phyloP scores from a whole-genome alignment of 176 grass and related monocot species.

The Paspalum vaginatum region DNA sequence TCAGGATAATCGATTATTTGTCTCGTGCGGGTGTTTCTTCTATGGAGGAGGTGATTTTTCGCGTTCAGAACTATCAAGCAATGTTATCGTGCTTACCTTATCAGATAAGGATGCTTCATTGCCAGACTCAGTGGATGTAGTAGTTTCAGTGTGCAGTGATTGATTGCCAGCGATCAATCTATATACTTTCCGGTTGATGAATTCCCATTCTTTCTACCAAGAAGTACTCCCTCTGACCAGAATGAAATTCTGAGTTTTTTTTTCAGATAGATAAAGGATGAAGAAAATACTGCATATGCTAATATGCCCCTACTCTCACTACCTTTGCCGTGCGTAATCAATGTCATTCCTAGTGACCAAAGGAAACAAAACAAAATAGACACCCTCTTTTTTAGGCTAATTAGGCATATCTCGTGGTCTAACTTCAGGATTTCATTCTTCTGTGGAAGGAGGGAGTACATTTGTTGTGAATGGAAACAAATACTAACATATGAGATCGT shows the following conservation, averaged over 20 bases:
- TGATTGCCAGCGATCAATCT: background rate
- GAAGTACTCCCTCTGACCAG: background rate
- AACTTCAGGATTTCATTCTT: too few species aligned
- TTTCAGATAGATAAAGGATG: too few species aligned
- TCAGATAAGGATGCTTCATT: background rate
- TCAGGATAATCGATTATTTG: constrained; percentile 65
- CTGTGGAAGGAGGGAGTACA: too few species aligned
- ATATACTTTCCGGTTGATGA: background rate
- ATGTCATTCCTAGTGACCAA: too few species aligned
- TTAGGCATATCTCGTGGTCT: too few species aligned
- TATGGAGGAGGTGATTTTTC: constrained; percentile 39
- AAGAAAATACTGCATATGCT: too few species aligned
- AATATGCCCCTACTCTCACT: too few species aligned
- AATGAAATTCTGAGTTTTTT: too few species aligned
- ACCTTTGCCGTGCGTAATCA: too few species aligned
- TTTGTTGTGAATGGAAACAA: background rate
- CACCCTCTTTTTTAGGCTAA: too few species aligned
- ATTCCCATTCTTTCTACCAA: background rate
- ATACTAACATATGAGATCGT: constrained; percentile 12
- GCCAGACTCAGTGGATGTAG: background rate
- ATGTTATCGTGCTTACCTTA: background rate
- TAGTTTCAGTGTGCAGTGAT: background rate
- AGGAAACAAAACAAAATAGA: too few species aligned
- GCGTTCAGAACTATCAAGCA: background rate
- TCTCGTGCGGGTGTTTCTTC: constrained; percentile 62